These are phyloP conservation scores for Pseudocercospora macadamiae DNA, from an alignment of 2,329 filamentous ascomycete genomes.

Conservation along the genomic window DNA sequence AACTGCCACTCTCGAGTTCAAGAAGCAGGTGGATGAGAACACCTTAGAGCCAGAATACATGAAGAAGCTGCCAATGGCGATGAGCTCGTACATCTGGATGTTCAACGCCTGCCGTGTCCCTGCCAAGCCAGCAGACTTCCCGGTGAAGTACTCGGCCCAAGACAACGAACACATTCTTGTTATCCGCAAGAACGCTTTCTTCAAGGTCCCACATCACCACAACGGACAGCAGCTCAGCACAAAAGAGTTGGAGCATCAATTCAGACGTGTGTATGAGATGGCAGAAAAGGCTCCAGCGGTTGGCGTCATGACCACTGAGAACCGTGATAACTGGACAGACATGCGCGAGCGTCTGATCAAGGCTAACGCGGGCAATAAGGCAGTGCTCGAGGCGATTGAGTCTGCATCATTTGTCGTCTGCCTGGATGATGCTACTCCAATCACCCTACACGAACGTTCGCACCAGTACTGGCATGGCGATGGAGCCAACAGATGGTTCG, in stretches of 20 bases:
- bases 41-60: slow-evolving; percentile 96
- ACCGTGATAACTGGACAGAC: slow-evolving; percentile 90
- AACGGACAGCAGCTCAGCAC: slow-evolving; percentile 84
- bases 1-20: slow-evolving; percentile 86
- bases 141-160: slow-evolving; percentile 74
- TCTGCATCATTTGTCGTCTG: slow-evolving; percentile 80
- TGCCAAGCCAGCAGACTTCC: slow-evolving; percentile 78
- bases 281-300: slow-evolving; percentile 74
- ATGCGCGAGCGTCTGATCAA: slow-evolving; percentile 73
- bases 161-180: slow-evolving; percentile 87
- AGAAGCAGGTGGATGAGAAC: slow-evolving; percentile 81
- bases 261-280: slow-evolving; percentile 78
- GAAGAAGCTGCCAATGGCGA: slow-evolving; percentile 95
- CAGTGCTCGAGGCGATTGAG: slow-evolving; percentile 79
- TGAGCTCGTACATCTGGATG: slow-evolving; percentile 99
- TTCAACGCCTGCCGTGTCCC: slow-evolving; percentile 92
- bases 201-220: slow-evolving; percentile 83
- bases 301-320: slow-evolving; percentile 84
- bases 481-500: slow-evolving; percentile 92
- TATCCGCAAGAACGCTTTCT: slow-evolving; percentile 96
- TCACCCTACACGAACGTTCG: slow-evolving; percentile 60
- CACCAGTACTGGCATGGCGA: slow-evolving; percentile 99
- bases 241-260: slow-evolving; percentile 86
- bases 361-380: slow-evolving; percentile 77
- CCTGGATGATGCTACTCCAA: slow-evolving; percentile 5